Conservation (phyloP, 2,329 filamentous ascomycete species). For the Scleromitrula shiraiana region DNA sequence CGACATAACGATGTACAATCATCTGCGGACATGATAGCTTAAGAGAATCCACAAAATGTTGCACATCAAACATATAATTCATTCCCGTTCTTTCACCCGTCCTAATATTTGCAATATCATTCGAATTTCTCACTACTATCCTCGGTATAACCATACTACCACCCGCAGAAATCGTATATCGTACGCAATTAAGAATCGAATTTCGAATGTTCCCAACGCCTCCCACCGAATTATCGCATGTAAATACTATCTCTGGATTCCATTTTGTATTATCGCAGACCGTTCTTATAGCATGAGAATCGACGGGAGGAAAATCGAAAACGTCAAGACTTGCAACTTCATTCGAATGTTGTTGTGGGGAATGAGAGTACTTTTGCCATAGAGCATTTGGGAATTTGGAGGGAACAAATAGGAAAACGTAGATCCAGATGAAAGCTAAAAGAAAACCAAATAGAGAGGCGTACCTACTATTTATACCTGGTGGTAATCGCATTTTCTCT, state of each 20-base stretch:
- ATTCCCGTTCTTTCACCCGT: constrained; percentile 13
- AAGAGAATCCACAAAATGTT: constrained; percentile 20
- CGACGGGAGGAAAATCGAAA: constrained; percentile 20
- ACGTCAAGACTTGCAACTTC: constrained; percentile 5
- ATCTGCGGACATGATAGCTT: constrained; percentile 19
- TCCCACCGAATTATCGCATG: constrained; percentile 21
- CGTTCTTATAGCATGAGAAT: constrained; percentile 15
- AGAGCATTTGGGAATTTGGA: not conserved
- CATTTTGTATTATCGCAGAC: constrained; percentile 21
- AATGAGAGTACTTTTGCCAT: not conserved
- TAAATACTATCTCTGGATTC: constrained; percentile 21
- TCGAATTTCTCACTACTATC: constrained; percentile 36
- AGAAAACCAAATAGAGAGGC: not conserved
- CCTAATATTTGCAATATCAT: constrained; percentile 9
- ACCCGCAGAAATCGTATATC: constrained; percentile 26
- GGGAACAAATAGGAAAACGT: not conserved
- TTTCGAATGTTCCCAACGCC: constrained; percentile 27
- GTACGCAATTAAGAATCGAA: constrained; percentile 25
- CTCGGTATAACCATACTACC: constrained; percentile 53
- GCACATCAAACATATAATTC: constrained; percentile 22
- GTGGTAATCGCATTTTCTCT: not conserved
- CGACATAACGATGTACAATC: constrained; percentile 12
- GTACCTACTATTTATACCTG: not conserved
- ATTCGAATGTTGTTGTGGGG: not conserved
- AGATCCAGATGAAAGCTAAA: not conserved